These are phyloP conservation scores for Syzygium malaccense DNA, from an alignment of 441 rosid genomes.

Conservation along the genomic window DNA sequence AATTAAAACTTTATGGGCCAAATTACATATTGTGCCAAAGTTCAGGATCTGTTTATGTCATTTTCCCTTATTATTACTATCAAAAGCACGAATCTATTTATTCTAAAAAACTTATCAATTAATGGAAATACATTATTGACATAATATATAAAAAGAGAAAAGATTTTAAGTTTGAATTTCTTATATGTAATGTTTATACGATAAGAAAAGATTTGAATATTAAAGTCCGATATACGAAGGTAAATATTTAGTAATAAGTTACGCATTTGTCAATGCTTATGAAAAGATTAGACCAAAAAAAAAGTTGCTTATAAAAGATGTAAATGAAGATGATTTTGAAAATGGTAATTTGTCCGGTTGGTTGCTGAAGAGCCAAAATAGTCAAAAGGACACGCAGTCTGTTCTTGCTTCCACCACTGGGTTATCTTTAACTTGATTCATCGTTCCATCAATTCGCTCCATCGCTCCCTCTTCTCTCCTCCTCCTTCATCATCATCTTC, in stretches of 20 bases:
- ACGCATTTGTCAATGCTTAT: neutral
- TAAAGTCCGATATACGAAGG: neutral
- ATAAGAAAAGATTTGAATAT: neutral
- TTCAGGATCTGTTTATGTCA: too few species aligned
- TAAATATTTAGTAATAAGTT: neutral
- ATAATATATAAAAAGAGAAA: neutral
- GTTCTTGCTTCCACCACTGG: neutral
- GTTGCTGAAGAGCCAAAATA: neutral
- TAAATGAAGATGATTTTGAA: neutral
- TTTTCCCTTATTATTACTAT: neutral
- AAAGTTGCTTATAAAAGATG: neutral
- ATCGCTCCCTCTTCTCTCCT: neutral
- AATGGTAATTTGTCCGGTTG: neutral
- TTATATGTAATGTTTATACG: neutral
- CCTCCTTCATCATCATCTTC: neutral
- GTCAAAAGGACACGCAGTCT: neutral
- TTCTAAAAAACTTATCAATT: neutral
- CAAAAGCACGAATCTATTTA: neutral
- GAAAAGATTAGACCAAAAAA: neutral
- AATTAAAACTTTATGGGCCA: too few species aligned
- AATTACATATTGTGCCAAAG: too few species aligned
- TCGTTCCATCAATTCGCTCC: neutral
- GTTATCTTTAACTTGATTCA: neutral
- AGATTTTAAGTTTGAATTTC: neutral
- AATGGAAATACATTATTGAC: neutral